Evolutionary conservation across 176 grass and related monocot species (phyloP).

Genomic region (Elaeis guineensis): DNA sequence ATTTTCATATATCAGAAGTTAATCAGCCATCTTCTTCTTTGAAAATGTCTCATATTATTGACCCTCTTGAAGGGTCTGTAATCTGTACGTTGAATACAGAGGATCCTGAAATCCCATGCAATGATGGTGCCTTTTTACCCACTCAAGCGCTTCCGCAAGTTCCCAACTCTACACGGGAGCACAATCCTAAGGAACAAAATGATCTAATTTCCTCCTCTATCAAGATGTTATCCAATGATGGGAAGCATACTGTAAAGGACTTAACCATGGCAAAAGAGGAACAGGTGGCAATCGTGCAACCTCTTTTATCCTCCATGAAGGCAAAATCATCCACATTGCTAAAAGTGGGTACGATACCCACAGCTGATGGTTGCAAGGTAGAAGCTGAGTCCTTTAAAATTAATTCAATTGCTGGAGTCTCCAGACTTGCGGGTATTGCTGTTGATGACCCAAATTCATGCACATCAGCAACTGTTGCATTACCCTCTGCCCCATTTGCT

Average conservation of each 20-base stretch:
- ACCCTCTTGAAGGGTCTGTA: slow-evolving; percentile 3
- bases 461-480: slow-evolving; percentile 4
- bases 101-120: slow-evolving; percentile 62
- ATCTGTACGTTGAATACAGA: slow-evolving; percentile 42
- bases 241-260: slow-evolving; percentile 27
- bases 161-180: slow-evolving; percentile 7
- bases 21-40: slow-evolving; percentile 29
- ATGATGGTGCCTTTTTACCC: slow-evolving; percentile 35
- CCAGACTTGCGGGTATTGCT: slow-evolving; percentile 12
- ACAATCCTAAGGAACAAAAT: slow-evolving; percentile 23
- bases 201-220: slow-evolving; percentile 18
- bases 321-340: slow-evolving; percentile 26
- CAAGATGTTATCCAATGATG: slow-evolving; percentile 23
- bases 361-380: slow-evolving; percentile 25
- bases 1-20: slow-evolving; percentile 22
- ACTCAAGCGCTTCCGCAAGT: slow-evolving; percentile 17
- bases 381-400: slow-evolving; percentile 29
- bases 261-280: slow-evolving; percentile 33
- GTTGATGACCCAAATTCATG: slow-evolving; percentile 31
- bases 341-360: slow-evolving; percentile 23
- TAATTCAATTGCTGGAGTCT: slow-evolving; percentile 19
- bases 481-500: slow-evolving; percentile 26
- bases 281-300: slow-evolving; percentile 28
- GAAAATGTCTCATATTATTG: slow-evolving; percentile 28
- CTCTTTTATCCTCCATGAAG: slow-evolving; percentile 16